phyloP scores from a whole-genome alignment of 495 filamentous ascomycete species.

The Lepraria neglecta region DNA sequence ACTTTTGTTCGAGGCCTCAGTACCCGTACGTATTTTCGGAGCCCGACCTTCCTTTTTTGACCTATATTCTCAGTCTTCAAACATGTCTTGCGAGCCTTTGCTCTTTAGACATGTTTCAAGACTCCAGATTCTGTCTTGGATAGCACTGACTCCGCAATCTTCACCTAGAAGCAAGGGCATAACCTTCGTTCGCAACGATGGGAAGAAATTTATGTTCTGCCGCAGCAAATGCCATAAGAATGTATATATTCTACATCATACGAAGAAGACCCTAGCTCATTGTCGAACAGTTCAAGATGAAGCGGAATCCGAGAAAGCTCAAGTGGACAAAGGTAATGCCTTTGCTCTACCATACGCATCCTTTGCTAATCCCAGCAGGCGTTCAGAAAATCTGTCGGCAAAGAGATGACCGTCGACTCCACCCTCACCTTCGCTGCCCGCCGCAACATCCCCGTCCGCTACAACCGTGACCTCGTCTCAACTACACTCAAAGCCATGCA shows the following conservation, averaged over 20 bases:
- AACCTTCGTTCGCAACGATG: conserved; percentile 78
- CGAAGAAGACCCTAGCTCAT: background rate
- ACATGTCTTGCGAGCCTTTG: no score
- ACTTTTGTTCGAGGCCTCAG: conserved; percentile 79
- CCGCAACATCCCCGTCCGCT: conserved; percentile 89
- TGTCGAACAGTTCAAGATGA: conserved; percentile 75
- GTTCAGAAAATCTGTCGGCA: conserved; percentile 69
- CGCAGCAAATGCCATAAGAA: conserved; percentile 92
- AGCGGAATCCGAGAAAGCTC: conserved; percentile 76
- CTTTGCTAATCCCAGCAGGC: conserved; percentile 28
- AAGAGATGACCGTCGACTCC: conserved; percentile 91
- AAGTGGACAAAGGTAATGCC: conserved; percentile 69
- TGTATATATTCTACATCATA: conserved; percentile 29
- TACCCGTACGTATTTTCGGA: conserved; percentile 44
- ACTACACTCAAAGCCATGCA: conserved; percentile 88
- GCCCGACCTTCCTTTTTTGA: no score
- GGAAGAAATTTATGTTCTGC: conserved; percentile 66
- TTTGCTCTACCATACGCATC: background rate
- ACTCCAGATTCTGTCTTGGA: no score
- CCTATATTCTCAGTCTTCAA: no score
- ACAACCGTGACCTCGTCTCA: conserved; percentile 83
- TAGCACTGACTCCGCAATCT: conserved; percentile 27
- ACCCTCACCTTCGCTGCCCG: conserved; percentile 87
- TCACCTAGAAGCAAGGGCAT: conserved; percentile 52
- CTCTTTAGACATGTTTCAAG: no score